Evolutionary conservation across 768 basidiomycete species (phyloP).

Genomic region (Lactifluus pinguis): DNA sequence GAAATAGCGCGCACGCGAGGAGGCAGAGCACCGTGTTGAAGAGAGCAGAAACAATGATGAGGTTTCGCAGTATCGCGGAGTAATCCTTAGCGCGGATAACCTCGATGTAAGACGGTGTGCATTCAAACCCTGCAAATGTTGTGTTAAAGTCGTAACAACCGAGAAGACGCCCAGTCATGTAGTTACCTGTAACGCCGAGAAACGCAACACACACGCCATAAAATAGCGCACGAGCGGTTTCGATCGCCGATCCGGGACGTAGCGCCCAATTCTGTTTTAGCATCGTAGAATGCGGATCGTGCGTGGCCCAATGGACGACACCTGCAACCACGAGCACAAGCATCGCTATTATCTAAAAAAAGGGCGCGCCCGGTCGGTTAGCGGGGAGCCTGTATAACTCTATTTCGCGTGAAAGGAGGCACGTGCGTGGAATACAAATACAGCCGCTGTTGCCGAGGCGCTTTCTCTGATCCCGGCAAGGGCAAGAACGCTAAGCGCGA

Average conservation of each 20-base stretch:
- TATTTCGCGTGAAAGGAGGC: background rate
- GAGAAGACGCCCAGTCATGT: background rate
- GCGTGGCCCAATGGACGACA: slow-evolving; percentile 13
- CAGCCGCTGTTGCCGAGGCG: slow-evolving; percentile 7
- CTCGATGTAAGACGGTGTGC: slow-evolving; percentile 19
- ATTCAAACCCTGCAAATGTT: slow-evolving; percentile 14
- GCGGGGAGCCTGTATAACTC: background rate
- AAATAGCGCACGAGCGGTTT: slow-evolving; percentile 11
- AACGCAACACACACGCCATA: slow-evolving; percentile 19
- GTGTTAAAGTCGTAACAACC: background rate
- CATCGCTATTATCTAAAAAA: slow-evolving; percentile 12
- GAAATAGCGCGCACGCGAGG: slow-evolving; percentile 14
- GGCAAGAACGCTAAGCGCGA: slow-evolving; percentile 11
- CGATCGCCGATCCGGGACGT: slow-evolving; percentile 10
- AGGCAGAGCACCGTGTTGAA: slow-evolving; percentile 15
- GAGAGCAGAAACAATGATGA: slow-evolving; percentile 14
- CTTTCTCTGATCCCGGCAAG: slow-evolving; percentile 19
- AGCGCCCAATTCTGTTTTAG: slow-evolving; percentile 14
- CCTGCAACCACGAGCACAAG: slow-evolving; percentile 5
- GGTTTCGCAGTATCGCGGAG: slow-evolving; percentile 14
- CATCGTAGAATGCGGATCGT: slow-evolving; percentile 14
- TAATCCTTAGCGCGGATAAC: slow-evolving; percentile 15
- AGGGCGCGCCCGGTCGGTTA: background rate
- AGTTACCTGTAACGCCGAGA: slow-evolving; percentile 18
- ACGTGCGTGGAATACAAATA: slow-evolving; percentile 18